These are phyloP conservation scores for Didymella sp. DNA, from an alignment of 2,329 filamentous ascomycete genomes.

Conservation along the genomic window DNA sequence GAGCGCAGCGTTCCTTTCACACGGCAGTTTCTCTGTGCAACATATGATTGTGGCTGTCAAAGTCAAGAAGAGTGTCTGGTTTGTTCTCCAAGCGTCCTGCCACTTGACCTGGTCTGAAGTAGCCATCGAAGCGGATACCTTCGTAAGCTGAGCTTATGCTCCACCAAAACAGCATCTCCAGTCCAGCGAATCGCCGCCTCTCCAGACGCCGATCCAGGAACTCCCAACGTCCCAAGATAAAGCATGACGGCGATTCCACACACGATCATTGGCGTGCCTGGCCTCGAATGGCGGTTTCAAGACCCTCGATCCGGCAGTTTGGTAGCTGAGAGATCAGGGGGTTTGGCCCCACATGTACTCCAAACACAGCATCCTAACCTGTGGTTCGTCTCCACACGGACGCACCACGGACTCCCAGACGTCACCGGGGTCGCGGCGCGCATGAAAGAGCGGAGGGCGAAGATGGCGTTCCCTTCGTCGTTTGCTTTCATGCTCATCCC, in stretches of 20 bases:
- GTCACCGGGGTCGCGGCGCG: slow-evolving; percentile 9
- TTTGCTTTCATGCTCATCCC: background rate
- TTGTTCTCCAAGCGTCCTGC: background rate
- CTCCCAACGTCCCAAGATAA: slow-evolving; percentile 9
- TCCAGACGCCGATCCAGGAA: background rate
- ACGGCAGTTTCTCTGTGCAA: background rate
- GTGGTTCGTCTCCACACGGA: slow-evolving; percentile 17
- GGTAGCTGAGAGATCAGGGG: slow-evolving; percentile 17
- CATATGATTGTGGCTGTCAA: background rate
- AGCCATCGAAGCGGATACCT: background rate
- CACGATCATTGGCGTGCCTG: slow-evolving; percentile 15
- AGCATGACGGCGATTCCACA: slow-evolving; percentile 14
- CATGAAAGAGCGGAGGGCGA: slow-evolving; percentile 7
- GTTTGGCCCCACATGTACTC: slow-evolving; percentile 3
- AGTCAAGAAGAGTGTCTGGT: background rate
- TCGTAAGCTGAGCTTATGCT: background rate
- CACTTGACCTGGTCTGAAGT: background rate
- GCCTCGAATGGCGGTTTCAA: slow-evolving; percentile 18
- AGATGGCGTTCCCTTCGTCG: background rate
- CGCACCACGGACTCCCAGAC: slow-evolving; percentile 13
- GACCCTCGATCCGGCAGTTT: slow-evolving; percentile 6
- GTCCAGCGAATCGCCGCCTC: slow-evolving; percentile 7
- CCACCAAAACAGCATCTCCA: background rate
- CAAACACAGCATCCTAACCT: slow-evolving; percentile 7
- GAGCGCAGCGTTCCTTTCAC: background rate